Base-by-base conservation (phyloP, 2,329 filamentous ascomycete genomes). In the Nemania serpens region DNA sequence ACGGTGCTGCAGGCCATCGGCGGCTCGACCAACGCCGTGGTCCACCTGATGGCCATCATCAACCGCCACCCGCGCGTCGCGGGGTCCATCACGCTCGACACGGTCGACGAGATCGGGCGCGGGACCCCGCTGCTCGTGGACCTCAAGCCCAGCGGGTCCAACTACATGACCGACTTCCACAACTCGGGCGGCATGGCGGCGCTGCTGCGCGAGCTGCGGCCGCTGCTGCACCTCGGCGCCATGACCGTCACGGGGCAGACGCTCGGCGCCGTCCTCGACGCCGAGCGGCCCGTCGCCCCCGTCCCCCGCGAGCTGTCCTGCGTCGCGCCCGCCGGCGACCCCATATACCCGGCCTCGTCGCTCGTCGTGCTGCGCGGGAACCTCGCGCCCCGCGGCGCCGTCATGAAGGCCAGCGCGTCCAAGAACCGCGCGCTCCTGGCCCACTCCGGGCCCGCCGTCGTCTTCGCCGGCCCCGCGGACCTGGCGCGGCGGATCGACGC, bases 111-210 rank as follows among this genome's bases (percentile, higher is more conserved):
- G 51, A 87, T 95, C 51, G 90, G 89, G 57, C 81, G 91, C 66
- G 87, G 84, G 66, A 92, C 93, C 1, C 92, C 92, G 0, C 87
- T 95, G 70, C 84, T 96, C 42, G 90, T 93, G 1, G 90, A 96
- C 71, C 81, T 96, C 17, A 91, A 93, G n/a, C 93, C 93, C 0
- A 91, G 86, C 61, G 93, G 93, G 1, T 88, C 90, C 56, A 93
- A 92, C 72, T 90, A 93, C 74, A 96, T 97, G 88, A 91, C 89
- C 4, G 93, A 97, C 71, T 87, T 97, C 42, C 95, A 95, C 75
- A 89, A 93, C 60, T 89, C 95, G 53, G 93, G 93, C 22, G 93
- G 93, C 33, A 91, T 95, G 75, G 88, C 90, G 0, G 89, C 90
- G 0, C 86, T 97, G 0, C 85, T 96, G 65, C 92, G 93, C 67